Percentiles rank a stretch among this genome's conserved stretches.
phyloP scores from a whole-genome alignment of 345 rosid species.

The Citrus australasica region DNA sequence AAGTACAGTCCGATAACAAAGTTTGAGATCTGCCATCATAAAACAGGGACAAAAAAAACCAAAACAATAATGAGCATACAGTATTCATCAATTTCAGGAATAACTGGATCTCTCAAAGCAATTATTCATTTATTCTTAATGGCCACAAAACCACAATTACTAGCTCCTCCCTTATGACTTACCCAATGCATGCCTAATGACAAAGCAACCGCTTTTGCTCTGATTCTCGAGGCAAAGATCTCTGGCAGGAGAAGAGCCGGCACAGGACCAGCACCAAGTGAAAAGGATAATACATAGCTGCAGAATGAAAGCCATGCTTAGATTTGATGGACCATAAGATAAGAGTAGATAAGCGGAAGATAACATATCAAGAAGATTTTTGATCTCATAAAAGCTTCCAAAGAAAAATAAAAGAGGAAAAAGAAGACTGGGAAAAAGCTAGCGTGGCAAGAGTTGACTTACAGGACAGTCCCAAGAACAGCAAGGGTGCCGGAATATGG shows the following conservation, averaged over 20 bases:
- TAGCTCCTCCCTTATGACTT: slow-evolving; percentile 18
- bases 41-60: background rate
- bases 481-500: slow-evolving; percentile 90
- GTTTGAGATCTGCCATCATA: slow-evolving; percentile 65
- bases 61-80: background rate
- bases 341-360: background rate
- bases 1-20: slow-evolving; percentile 89
- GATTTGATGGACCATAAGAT: background rate
- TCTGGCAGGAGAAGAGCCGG: slow-evolving; percentile 99
- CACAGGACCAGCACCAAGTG: slow-evolving; percentile 99
- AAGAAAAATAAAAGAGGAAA: background rate
- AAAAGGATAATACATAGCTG: slow-evolving; percentile 94
- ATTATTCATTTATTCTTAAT: background rate
- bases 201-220: slow-evolving; percentile 94
- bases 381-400: background rate
- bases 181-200: slow-evolving; percentile 99
- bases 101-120: background rate
- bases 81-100: background rate
- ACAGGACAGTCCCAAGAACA: slow-evolving; percentile 95
- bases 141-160: background rate
- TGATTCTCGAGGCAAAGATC: slow-evolving; percentile 92
- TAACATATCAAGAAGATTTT: background rate
- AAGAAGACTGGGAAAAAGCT: background rate
- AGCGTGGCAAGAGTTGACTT: slow-evolving; percentile 26
- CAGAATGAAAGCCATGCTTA: slow-evolving; percentile 13